These are phyloP conservation scores for Effrenium voratum DNA, from an alignment of 73 alveolate genomes.

Conservation along the genomic window DNA sequence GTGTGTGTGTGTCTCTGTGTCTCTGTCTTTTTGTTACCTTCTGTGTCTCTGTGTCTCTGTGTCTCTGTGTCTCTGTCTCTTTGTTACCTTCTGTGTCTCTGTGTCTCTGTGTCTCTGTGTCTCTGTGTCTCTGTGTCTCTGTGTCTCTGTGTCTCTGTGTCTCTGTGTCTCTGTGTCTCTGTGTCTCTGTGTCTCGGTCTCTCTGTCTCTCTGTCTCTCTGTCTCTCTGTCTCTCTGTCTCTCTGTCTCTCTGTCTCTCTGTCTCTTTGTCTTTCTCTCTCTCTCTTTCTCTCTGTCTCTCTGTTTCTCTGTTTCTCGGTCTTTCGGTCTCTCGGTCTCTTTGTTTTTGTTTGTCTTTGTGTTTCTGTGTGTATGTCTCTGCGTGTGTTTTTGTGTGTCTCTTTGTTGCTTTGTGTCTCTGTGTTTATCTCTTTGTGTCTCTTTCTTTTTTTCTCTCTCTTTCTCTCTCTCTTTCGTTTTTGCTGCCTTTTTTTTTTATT, in stretches of 20 bases:
- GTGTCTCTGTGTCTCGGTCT: neutral
- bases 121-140: neutral
- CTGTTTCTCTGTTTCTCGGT: too few relatives aligned
- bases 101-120: neutral
- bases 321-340: too few relatives aligned
- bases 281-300: neutral
- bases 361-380: too few relatives aligned
- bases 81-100: neutral
- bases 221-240: neutral
- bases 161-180: neutral
- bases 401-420: too few relatives aligned
- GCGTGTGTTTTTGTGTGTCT: too few relatives aligned
- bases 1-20: neutral
- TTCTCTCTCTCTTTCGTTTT: too few relatives aligned
- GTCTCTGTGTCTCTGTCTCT: neutral
- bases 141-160: neutral
- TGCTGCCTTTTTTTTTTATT: too few relatives aligned
- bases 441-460: too few relatives aligned
- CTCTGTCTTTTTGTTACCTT: neutral
- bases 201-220: neutral
- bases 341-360: too few relatives aligned
- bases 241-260: neutral
- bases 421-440: too few relatives aligned
- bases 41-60: neutral
- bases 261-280: neutral